Conservation (phyloP, 116 monocot genomes). For the Zostera marina region DNA sequence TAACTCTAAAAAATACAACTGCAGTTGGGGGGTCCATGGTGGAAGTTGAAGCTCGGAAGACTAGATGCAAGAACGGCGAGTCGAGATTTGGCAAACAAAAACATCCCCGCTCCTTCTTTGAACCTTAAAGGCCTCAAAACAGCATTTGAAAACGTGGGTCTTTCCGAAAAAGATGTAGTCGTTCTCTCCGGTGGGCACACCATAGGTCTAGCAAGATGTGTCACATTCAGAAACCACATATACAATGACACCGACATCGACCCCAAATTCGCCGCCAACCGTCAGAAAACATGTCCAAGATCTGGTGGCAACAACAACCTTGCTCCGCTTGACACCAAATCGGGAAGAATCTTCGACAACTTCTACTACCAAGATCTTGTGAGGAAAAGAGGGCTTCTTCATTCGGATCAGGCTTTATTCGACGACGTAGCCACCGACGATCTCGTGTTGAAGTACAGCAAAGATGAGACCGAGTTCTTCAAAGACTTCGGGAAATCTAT, state of each 20-base stretch:
- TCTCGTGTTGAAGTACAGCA: slow-evolving; percentile 38
- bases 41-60: slow-evolving; percentile 60
- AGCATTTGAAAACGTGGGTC: slow-evolving; percentile 37
- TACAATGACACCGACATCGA: slow-evolving; percentile 51
- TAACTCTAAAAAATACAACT: no score
- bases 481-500: slow-evolving; percentile 40
- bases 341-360: slow-evolving; percentile 34
- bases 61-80: slow-evolving; percentile 52
- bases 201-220: slow-evolving; percentile 35
- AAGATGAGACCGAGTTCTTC: slow-evolving; percentile 12
- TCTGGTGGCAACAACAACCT: slow-evolving; percentile 29
- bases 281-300: slow-evolving; percentile 22
- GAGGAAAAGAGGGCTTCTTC: slow-evolving; percentile 31
- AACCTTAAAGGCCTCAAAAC: slow-evolving; percentile 35
- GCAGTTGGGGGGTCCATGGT: slow-evolving; percentile 24
- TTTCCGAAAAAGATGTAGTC: slow-evolving; percentile 48
- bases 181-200: slow-evolving; percentile 42
- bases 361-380: slow-evolving; percentile 48
- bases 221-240: slow-evolving; percentile 21
- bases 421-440: slow-evolving; percentile 22
- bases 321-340: slow-evolving; percentile 36
- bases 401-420: slow-evolving; percentile 58
- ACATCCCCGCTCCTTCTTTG: slow-evolving; percentile 31
- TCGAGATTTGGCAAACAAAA: slow-evolving; percentile 18
- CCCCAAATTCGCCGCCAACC: slow-evolving; percentile 17